These are phyloP conservation scores for Saccharomycopsis sp. DNA, from an alignment of 805 yeast genomes.

Conservation along the genomic window DNA sequence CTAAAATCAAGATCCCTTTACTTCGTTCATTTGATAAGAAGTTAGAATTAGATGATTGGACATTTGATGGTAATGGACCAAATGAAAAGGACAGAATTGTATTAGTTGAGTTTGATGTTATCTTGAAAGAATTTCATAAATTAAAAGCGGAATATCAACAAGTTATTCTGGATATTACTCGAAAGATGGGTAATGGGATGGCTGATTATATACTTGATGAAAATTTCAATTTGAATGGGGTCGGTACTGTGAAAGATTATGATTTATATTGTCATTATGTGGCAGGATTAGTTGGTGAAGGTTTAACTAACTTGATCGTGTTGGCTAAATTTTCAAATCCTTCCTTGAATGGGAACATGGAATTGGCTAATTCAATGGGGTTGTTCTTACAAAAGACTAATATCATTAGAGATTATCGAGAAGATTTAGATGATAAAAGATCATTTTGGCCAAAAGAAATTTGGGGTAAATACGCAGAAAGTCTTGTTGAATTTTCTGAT, in stretches of 20 bases:
- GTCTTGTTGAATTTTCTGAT: slow-evolving; percentile 51
- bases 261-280: slow-evolving; percentile 94
- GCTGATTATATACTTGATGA: slow-evolving; percentile 83
- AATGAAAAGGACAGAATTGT: slow-evolving; percentile 78
- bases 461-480: slow-evolving; percentile 75
- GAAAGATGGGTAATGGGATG: slow-evolving; percentile 96
- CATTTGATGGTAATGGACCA: slow-evolving; percentile 66
- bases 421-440: slow-evolving; percentile 86
- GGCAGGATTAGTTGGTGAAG: slow-evolving; percentile 97
- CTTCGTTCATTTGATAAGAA: slow-evolving; percentile 62
- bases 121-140: slow-evolving; percentile 64
- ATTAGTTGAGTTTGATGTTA: slow-evolving; percentile 65
- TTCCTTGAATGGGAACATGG: slow-evolving; percentile 41
- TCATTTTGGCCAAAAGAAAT: slow-evolving; percentile 95
- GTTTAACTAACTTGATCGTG: slow-evolving; percentile 76
- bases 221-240: slow-evolving; percentile 71
- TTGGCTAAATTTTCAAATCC: slow-evolving; percentile 64
- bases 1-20: slow-evolving; percentile 64
- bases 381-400: slow-evolving; percentile 91
- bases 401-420: slow-evolving; percentile 90
- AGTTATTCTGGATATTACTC: slow-evolving; percentile 68
- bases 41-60: slow-evolving; percentile 65
- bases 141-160: slow-evolving; percentile 72
- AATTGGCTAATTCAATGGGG: slow-evolving; percentile 82
- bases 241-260: slow-evolving; percentile 71